phyloP scores from a whole-genome alignment of 768 basidiomycete genomes.

The Stropharia rugosoannulata region DNA sequence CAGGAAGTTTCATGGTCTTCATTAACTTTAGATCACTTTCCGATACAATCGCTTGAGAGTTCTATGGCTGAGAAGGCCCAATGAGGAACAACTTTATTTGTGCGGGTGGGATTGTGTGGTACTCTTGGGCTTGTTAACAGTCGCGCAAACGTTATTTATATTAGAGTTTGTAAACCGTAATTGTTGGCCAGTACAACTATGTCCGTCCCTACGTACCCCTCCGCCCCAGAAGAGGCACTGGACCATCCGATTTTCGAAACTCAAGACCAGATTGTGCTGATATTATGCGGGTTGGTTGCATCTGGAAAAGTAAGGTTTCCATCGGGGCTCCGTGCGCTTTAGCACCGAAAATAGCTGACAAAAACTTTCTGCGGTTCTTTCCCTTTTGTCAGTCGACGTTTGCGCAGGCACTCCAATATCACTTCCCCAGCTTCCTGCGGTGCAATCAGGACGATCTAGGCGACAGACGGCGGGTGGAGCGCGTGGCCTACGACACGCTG shows the following conservation, averaged over 20 bases:
- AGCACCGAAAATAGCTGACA: conserved; percentile 9
- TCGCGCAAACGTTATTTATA: conserved; percentile 2
- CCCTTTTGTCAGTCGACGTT: conserved; percentile 50
- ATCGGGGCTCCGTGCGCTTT: neutral
- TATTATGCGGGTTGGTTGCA: conserved; percentile 72
- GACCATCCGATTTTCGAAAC: conserved; percentile 23
- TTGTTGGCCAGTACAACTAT: conserved; percentile 16
- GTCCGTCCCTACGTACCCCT: conserved; percentile 11
- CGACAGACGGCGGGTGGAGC: conserved; percentile 62
- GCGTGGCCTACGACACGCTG: conserved; percentile 50
- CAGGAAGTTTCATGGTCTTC: neutral
- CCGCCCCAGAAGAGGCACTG: conserved; percentile 3
- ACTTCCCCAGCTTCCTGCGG: conserved; percentile 61
- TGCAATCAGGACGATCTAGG: conserved; percentile 86
- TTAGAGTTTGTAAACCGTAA: conserved; percentile 10
- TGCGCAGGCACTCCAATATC: conserved; percentile 62
- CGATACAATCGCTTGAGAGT: neutral
- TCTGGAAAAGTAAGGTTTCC: conserved; percentile 61
- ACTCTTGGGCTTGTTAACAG: neutral
- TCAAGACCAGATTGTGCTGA: conserved; percentile 55
- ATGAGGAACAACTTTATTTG: neutral
- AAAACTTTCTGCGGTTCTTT: conserved; percentile 12
- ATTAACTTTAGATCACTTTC: neutral
- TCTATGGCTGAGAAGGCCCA: neutral
- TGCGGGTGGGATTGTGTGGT: neutral